Evolutionary conservation across 306 rosid genomes (phyloP).

Genomic region (Acacia acuminata): DNA sequence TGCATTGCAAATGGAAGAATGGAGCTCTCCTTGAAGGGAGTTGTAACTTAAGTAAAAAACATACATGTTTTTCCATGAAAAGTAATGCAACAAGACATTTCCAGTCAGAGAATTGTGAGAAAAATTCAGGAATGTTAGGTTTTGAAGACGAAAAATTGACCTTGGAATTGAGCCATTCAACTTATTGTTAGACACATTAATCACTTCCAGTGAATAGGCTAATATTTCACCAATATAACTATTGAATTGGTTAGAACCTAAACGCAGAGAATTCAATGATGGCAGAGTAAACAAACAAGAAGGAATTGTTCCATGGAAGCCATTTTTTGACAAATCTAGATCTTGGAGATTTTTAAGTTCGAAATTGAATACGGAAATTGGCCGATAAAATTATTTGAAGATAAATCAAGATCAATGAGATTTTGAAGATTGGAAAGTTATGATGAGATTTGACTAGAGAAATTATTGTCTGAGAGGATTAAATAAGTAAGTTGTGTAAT

Average conservation of each 20-base stretch:
- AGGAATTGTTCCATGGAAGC: no score
- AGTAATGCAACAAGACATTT: neutral
- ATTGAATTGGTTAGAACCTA: neutral
- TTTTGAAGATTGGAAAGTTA: no score
- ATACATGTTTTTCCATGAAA: neutral
- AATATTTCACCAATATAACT: neutral
- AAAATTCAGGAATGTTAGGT: neutral
- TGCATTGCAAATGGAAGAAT: neutral
- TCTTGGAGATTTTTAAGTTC: no score
- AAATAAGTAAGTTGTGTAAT: neutral
- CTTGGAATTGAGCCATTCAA: neutral
- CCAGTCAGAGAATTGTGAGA: neutral
- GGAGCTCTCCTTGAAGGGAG: neutral
- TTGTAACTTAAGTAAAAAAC: neutral
- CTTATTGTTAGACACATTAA: neutral
- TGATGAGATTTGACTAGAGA: no score
- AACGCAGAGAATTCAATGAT: neutral
- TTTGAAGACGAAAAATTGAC: neutral
- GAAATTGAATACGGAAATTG: no score
- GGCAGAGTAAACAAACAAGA: no score
- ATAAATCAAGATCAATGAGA: no score
- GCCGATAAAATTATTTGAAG: no score
- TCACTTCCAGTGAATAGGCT: neutral
- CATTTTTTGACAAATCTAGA: no score
- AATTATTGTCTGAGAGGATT: no score